phyloP scores from a whole-genome alignment of 768 basidiomycete genomes.

The Hericium alpestre region DNA sequence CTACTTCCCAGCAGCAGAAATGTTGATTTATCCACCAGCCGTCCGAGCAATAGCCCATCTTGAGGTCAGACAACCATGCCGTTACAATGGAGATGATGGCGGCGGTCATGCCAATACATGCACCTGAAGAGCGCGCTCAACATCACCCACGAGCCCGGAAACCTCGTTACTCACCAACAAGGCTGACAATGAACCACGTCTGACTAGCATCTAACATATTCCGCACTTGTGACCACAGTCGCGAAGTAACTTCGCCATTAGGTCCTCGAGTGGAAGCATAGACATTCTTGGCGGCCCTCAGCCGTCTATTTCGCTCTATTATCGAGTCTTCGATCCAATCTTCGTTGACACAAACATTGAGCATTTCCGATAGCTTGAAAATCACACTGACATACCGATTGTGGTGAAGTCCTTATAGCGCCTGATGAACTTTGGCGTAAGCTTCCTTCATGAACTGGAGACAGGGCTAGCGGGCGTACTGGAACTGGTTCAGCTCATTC shows the following conservation, averaged over 20 bases:
- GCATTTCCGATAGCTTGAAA: slow-evolving; percentile 1
- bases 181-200: slow-evolving; percentile 84
- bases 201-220: slow-evolving; percentile 61
- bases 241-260: slow-evolving; percentile 37
- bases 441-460: background rate
- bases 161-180: slow-evolving; percentile 60
- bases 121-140: slow-evolving; percentile 9
- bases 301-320: slow-evolving; percentile 72
- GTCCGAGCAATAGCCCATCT: slow-evolving; percentile 92
- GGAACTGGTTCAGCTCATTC: slow-evolving; percentile 58
- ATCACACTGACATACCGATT: slow-evolving; percentile 50
- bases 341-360: slow-evolving; percentile 22
- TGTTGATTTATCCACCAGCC: slow-evolving; percentile 99
- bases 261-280: slow-evolving; percentile 35
- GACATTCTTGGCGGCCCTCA: slow-evolving; percentile 44
- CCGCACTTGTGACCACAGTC: slow-evolving; percentile 50
- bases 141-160: background rate
- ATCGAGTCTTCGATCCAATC: slow-evolving; percentile 98
- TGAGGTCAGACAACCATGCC: slow-evolving; percentile 95
- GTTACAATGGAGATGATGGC: slow-evolving; percentile 91
- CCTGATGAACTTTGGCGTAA: slow-evolving; percentile 25
- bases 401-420: slow-evolving; percentile 94
- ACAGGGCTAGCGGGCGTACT: slow-evolving; percentile 28
- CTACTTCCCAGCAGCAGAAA: slow-evolving; percentile 98
- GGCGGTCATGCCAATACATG: slow-evolving; percentile 88